Percentiles rank a stretch among this genome's conserved stretches.
These are phyloP conservation scores for Trichoderma semiorbis DNA, from an alignment of 2,329 filamentous ascomycete species.

Conservation along the genomic window DNA sequence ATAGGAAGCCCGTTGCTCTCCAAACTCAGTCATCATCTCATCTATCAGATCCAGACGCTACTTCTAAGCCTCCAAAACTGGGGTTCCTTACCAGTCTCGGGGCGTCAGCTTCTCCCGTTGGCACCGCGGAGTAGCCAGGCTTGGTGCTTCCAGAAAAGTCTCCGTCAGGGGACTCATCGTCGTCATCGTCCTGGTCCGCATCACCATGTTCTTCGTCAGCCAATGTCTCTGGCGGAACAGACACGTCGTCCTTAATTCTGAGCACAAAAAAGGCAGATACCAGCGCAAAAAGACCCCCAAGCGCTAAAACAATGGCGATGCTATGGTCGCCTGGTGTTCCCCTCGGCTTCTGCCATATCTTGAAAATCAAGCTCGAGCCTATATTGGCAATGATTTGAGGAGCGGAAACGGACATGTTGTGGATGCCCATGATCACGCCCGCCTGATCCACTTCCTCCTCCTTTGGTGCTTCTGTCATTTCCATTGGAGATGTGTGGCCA, in stretches of 20 bases:
- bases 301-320: conserved; percentile 79
- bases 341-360: conserved; percentile 79
- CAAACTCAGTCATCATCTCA: background rate
- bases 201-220: conserved; percentile 42
- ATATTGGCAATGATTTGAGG: conserved; percentile 90
- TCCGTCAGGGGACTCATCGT: background rate
- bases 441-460: conserved; percentile 69
- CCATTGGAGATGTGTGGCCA: conserved; percentile 22
- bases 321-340: conserved; percentile 81
- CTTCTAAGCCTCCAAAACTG: conserved; percentile 17
- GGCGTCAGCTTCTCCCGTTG: conserved; percentile 31
- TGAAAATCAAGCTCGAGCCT: conserved; percentile 80
- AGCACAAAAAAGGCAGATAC: conserved; percentile 71
- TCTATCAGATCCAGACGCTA: conserved; percentile 14
- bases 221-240: conserved; percentile 37
- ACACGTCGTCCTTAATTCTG: conserved; percentile 60
- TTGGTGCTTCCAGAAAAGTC: conserved; percentile 32
- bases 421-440: conserved; percentile 87
- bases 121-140: conserved; percentile 40
- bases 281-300: conserved; percentile 76
- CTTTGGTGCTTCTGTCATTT: conserved; percentile 43
- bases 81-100: conserved; percentile 5
- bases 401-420: conserved; percentile 90
- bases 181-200: conserved; percentile 7
- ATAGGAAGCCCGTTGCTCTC: background rate